phyloP scores from a whole-genome alignment of 345 rosid species.

The Schrenkiella parvula region DNA sequence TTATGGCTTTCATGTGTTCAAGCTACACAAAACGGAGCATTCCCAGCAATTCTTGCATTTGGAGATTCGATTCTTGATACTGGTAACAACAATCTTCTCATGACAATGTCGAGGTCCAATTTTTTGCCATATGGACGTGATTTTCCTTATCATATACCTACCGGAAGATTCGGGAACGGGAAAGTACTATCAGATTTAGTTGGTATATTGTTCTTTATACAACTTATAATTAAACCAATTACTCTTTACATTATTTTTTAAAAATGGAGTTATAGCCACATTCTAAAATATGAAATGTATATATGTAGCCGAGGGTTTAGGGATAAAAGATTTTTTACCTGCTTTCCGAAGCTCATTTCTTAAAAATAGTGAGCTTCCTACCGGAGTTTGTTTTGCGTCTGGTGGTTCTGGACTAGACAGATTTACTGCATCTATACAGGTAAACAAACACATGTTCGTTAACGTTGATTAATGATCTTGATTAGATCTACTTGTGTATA shows the following conservation, averaged over 20 bases:
- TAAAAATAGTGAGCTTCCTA: conserved; percentile 2
- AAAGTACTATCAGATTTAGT: conserved; percentile 47
- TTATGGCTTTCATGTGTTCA: not conserved
- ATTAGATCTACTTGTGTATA: not conserved
- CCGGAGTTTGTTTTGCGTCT: conserved; percentile 30
- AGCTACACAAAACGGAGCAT: not conserved
- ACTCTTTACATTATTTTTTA: not conserved
- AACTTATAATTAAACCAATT: not conserved
- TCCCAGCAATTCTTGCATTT: conserved; percentile 30
- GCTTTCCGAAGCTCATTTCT: conserved; percentile 10
- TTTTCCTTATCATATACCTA: conserved; percentile 37
- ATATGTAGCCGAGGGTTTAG: conserved; percentile 14
- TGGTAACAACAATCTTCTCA: conserved; percentile 48
- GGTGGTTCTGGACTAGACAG: conserved; percentile 35
- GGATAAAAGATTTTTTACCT: conserved; percentile 18
- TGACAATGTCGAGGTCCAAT: conserved; percentile 35
- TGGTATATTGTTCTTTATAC: conserved; percentile 33
- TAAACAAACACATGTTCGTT: not conserved
- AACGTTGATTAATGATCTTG: not conserved
- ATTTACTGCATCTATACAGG: conserved; percentile 21
- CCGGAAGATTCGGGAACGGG: conserved; percentile 59
- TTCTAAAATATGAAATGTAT: not conserved
- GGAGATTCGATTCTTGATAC: conserved; percentile 69
- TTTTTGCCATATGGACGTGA: conserved; percentile 58
- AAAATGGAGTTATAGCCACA: not conserved